Base-by-base conservation (phyloP, 2,329 filamentous ascomycete genomes). In the Botrytis galanthina region DNA sequence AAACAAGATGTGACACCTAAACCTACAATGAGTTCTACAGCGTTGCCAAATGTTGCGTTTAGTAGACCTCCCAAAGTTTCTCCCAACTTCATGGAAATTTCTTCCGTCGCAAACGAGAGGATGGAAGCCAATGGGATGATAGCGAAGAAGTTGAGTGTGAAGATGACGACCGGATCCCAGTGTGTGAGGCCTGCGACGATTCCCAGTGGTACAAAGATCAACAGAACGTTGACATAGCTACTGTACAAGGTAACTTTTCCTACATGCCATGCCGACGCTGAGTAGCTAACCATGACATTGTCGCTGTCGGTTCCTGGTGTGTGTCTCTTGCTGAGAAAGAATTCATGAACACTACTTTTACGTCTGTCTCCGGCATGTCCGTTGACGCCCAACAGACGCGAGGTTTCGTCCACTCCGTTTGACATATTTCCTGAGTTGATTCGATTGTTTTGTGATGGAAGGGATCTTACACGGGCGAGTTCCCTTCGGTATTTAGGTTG, bases 201-300 rank as follows among this genome's bases (percentile, higher is more conserved):
- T 74, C 94, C 94, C 63, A 90, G 87, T 0, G 94, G 94, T 0
- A 93, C 94, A 57, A 91, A 90, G 42, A 97, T 73, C 57, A 97
- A 84, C 39, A 97, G 84, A 42, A 97, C 80, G 80, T 97, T 97
- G 83, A 97, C 89, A 81, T 80, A 80, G 75, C 78, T 80, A 75
- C 79, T 80, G 26, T 78, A 72, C 73, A 80, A 73, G 4, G 79
- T 80, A 35, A 80, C 63, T 73, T 80, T 80, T 26, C 75, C 78
- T 60, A 79, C 72, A 63, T 78, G 78, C 63, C 78, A 75, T 14
- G 72, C 61, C 39, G 66, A 67, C 32, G 79, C 79, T 20, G 77
- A 73, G 68, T 73, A 75, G 51, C 75, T 73, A 37, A 79, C 73
- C 39, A 79, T 71, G 35, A 37, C 63, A 35, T 77, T 79, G 32